A percentile compares a stretch with the other conserved stretches of the same genome.
Evolutionary conservation across 805 yeast genomes (phyloP).

Genomic region (Tetrapisispora namnaoensis): DNA sequence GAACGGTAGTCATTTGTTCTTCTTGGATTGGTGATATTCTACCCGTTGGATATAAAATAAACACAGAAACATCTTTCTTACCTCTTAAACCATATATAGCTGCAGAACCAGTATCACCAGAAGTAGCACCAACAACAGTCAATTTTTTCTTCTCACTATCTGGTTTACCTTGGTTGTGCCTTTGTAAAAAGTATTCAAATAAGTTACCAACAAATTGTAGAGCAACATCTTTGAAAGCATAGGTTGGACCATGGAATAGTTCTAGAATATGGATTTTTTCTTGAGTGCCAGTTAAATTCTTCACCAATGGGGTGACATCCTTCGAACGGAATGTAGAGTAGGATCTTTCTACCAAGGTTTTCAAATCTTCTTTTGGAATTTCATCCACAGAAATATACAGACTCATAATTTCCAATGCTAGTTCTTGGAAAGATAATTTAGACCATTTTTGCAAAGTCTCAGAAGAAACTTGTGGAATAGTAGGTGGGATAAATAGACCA

Average conservation of each 20-base stretch:
- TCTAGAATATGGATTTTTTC: constrained; percentile 70
- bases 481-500: constrained; percentile 84
- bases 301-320: constrained; percentile 78
- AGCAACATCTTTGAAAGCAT: constrained; percentile 98
- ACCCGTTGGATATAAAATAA: constrained; percentile 93
- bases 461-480: constrained; percentile 56
- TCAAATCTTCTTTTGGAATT: constrained; percentile 61
- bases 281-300: constrained; percentile 43
- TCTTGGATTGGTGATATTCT: constrained; percentile 97
- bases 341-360: constrained; percentile 52
- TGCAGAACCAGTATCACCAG: constrained; percentile 98
- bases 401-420: constrained; percentile 80
- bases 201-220: constrained; percentile 95
- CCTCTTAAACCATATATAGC: constrained; percentile 97
- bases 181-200: constrained; percentile 80
- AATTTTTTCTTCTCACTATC: constrained; percentile 60
- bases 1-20: constrained; percentile 95
- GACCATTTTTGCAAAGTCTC: constrained; percentile 57
- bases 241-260: constrained; percentile 97
- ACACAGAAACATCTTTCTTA: constrained; percentile 95
- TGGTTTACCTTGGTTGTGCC: constrained; percentile 52
- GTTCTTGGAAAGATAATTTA: constrained; percentile 65
- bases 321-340: constrained; percentile 84
- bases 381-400: constrained; percentile 65
- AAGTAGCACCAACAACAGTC: constrained; percentile 98